phyloP scores from a whole-genome alignment of 495 filamentous ascomycete species.

The Podospora pseudocomata region DNA sequence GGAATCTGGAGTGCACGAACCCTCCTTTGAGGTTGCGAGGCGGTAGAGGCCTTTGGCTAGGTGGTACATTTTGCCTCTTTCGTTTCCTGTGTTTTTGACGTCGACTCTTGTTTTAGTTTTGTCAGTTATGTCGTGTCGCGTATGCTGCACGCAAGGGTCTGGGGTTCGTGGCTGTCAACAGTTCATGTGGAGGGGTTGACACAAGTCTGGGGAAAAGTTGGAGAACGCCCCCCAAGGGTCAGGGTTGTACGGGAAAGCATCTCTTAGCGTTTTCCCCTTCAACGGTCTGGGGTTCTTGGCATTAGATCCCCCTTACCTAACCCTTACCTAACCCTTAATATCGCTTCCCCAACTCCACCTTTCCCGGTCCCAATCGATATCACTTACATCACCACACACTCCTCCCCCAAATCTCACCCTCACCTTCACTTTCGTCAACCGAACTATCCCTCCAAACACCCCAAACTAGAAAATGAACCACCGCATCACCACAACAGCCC shows the following conservation, averaged over 20 bases:
- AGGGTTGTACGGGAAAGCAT: neutral
- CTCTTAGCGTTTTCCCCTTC: neutral
- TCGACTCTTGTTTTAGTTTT: neutral
- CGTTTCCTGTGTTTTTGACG: neutral
- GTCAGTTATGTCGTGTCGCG: neutral
- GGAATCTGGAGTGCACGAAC: slow-evolving; percentile 36
- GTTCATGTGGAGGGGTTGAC: neutral
- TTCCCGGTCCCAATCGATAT: too few relatives aligned
- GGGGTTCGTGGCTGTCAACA: neutral
- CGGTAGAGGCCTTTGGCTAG: slow-evolving; percentile 92
- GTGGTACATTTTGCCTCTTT: slow-evolving; percentile 74
- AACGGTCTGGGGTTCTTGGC: neutral
- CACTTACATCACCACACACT: too few relatives aligned
- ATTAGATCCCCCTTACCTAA: neutral
- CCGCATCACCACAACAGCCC: neutral
- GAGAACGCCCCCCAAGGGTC: neutral
- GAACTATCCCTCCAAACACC: too few relatives aligned
- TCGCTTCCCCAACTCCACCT: too few relatives aligned
- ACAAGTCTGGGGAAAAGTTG: neutral
- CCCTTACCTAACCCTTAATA: neutral
- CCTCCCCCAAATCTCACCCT: neutral
- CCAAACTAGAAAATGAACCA: neutral
- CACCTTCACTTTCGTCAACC: neutral
- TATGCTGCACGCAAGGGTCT: neutral
- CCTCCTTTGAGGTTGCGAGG: slow-evolving; percentile 93